Evolutionary conservation across 805 yeast genomes (phyloP), one percentile per base, ranked within the genome.

Genomic region (Hanseniaspora osmophila): DNA sequence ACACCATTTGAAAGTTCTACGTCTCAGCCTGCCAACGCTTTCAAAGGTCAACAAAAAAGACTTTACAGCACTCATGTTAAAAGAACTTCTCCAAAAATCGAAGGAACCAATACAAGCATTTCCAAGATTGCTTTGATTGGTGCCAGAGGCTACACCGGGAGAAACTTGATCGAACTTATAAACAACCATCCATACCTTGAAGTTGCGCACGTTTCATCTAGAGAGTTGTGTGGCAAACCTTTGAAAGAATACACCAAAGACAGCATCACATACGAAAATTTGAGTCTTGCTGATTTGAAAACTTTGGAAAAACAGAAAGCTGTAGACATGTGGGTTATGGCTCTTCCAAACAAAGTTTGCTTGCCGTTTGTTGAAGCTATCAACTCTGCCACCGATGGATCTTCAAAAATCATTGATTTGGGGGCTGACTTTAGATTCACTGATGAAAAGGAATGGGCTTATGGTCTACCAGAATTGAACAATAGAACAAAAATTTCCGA

Each of bases 321-420:
- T 45, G 84, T 92, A 48, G 98, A 92, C 58, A 81, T 88, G 44
- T 92, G 99, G 98, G 94, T 94, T 27, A 92, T 94, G 98, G 98
- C 98, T 1, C 73, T 92, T 57, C 99, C 99, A 51, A 92, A 92
- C 62, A 96, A 96, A 42, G 96, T 92, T 35, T 92, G 97, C 60
- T 78, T 79, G 60, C 92, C 87, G 46, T 83, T 84, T 61, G 92
- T 84, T 37, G 79, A 79, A 16, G 86, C 90, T 22, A 83, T 84
- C 54, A 84, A 79, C 52, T 70, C 78, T 17, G 83, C 79, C 29
- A 58, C 60, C n/a, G 56, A 62, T 38, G 82, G 88, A 41, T 71
- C 77, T 41, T 80, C 84, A 15, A 92, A 87, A 58, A 86, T 92
- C 48, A 72, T 92, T 50, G 99, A 92, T 60, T 70, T 92, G 48